Percentiles rank a stretch among this genome's conserved stretches.
Evolutionary conservation across 2,329 filamentous ascomycete species (phyloP).

Genomic region (Ramularia endophylla): DNA sequence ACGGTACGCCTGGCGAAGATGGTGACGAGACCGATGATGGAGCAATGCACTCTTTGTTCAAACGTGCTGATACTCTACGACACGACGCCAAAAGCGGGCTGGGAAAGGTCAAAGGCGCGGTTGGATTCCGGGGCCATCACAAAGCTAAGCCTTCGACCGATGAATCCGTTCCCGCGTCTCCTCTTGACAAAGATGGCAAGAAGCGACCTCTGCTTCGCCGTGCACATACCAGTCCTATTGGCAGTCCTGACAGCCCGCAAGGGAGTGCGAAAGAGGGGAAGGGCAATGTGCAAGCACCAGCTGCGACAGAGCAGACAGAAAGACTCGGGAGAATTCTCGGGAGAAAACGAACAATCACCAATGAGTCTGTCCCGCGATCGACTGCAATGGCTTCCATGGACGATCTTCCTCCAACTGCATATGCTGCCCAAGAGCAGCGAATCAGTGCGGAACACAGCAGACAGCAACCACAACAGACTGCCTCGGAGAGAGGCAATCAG

Average conservation of each 20-base stretch:
- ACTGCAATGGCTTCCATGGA: neutral
- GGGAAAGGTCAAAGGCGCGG: slow-evolving; percentile 78
- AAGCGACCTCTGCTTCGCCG: slow-evolving; percentile 20
- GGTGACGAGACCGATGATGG: slow-evolving; percentile 29
- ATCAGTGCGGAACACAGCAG: too few relatives aligned
- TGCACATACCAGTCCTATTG: slow-evolving; percentile 22
- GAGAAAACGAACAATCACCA: slow-evolving; percentile 9
- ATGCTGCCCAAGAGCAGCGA: neutral
- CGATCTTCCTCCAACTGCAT: neutral
- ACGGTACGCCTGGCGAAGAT: slow-evolving; percentile 21
- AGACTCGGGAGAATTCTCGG: slow-evolving; percentile 13
- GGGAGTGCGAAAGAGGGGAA: slow-evolving; percentile 1
- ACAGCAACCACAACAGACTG: too few relatives aligned
- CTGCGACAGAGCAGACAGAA: slow-evolving; percentile 14
- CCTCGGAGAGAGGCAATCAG: too few relatives aligned
- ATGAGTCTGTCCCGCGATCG: slow-evolving; percentile 16
- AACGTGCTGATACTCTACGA: slow-evolving; percentile 71
- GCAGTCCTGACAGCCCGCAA: slow-evolving; percentile 23
- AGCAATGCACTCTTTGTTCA: slow-evolving; percentile 55
- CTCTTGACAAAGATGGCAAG: slow-evolving; percentile 17
- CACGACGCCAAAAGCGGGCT: slow-evolving; percentile 77
- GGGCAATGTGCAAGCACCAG: slow-evolving; percentile 6
- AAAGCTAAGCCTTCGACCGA: slow-evolving; percentile 33
- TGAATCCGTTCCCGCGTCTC: slow-evolving; percentile 18
- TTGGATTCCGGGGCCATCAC: slow-evolving; percentile 50